Evolutionary conservation across 1,139 yeast species (phyloP).

Genomic region (Hansenula sp.): DNA sequence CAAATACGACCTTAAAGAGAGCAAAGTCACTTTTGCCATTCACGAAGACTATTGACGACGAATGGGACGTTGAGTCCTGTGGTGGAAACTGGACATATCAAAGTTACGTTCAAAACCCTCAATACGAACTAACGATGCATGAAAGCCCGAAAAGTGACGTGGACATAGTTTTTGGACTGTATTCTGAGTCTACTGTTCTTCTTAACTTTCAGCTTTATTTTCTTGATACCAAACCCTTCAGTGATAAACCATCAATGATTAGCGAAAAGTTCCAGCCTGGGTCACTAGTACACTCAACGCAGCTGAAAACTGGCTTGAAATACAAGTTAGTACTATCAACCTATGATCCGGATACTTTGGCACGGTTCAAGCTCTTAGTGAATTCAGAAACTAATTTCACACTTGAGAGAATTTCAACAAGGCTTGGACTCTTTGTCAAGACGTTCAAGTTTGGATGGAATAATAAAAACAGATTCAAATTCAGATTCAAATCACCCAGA

Average conservation of each 20-base stretch:
- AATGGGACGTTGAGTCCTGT: conserved; percentile 44
- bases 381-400: conserved; percentile 9
- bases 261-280: conserved; percentile 31
- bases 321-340: conserved; percentile 37
- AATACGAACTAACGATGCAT: conserved; percentile 32
- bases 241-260: conserved; percentile 27
- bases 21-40: conserved; percentile 28
- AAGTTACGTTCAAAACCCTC: conserved; percentile 60
- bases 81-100: conserved; percentile 60
- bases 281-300: conserved; percentile 25
- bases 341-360: conserved; percentile 24
- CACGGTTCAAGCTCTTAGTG: conserved; percentile 12
- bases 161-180: conserved; percentile 26
- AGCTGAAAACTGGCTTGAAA: conserved; percentile 34
- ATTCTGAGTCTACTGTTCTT: conserved; percentile 25
- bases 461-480: conserved; percentile 34
- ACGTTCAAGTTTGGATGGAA: conserved; percentile 34
- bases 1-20: conserved; percentile 25
- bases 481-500: conserved; percentile 24
- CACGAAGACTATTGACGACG: conserved; percentile 30
- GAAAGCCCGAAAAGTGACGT: conserved; percentile 11
- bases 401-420: conserved; percentile 16
- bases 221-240: conserved; percentile 25
- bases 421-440: conserved; percentile 35
- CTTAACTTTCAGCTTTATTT: conserved; percentile 43